Percentiles rank a stretch among this genome's conserved stretches.
These are phyloP conservation scores for Colletotrichum orbiculare DNA, from an alignment of 2,329 filamentous ascomycete species.

Conservation along the genomic window DNA sequence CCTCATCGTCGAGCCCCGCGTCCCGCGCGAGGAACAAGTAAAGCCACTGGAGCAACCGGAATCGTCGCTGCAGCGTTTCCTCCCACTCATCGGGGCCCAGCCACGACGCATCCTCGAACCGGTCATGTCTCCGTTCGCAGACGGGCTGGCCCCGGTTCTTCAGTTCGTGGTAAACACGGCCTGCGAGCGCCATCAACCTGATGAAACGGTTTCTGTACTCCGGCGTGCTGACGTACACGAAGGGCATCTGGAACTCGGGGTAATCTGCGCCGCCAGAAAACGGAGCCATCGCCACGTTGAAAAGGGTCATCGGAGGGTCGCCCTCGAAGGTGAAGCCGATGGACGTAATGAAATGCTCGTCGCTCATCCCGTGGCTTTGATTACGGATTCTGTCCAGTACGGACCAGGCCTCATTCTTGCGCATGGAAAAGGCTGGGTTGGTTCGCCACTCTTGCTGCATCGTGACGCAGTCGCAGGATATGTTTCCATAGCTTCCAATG, in stretches of 20 bases:
- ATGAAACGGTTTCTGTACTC: too few relatives aligned
- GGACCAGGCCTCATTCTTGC: slow-evolving; percentile 24
- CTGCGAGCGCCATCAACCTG: not conserved
- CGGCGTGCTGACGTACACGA: too few relatives aligned
- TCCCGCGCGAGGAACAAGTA: slow-evolving; percentile 25
- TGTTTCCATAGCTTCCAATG: not conserved
- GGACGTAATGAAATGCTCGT: not conserved
- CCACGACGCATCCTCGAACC: slow-evolving; percentile 2
- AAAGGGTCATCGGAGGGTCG: too few relatives aligned
- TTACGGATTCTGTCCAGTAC: slow-evolving; percentile 1
- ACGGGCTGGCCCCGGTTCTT: not conserved
- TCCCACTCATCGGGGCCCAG: slow-evolving; percentile 10
- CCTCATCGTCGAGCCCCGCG: slow-evolving; percentile 21
- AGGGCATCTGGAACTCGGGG: too few relatives aligned
- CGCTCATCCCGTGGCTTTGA: not conserved
- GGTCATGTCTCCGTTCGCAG: not conserved
- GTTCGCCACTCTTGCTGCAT: slow-evolving; percentile 26
- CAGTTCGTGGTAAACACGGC: not conserved
- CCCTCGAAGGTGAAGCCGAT: not conserved
- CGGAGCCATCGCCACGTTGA: too few relatives aligned
- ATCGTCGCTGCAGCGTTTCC: slow-evolving; percentile 1
- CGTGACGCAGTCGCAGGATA: slow-evolving; percentile 11
- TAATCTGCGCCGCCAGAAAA: too few relatives aligned
- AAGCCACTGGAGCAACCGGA: slow-evolving; percentile 15
- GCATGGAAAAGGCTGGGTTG: slow-evolving; percentile 18